Conservation (phyloP, 768 basidiomycete species). For the Auricularia heimuer region DNA sequence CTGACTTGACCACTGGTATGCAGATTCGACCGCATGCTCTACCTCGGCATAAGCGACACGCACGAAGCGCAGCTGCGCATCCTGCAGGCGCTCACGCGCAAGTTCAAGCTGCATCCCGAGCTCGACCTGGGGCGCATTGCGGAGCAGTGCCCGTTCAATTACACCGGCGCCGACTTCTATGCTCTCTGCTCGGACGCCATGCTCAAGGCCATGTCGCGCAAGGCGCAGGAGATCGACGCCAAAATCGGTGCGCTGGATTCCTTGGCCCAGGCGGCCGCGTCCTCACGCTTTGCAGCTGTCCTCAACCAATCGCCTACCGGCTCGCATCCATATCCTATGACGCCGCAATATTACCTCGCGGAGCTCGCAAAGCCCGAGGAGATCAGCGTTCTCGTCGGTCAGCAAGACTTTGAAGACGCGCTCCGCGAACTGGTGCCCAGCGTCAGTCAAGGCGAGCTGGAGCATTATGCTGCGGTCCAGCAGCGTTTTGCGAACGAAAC, state of each 20-base stretch:
- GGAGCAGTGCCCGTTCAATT: slow-evolving; percentile 77
- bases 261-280: too few species aligned
- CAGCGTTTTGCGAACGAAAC: slow-evolving; percentile 46
- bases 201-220: slow-evolving; percentile 87
- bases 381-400: slow-evolving; percentile 62
- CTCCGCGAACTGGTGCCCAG: slow-evolving; percentile 65
- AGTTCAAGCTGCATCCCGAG: slow-evolving; percentile 70
- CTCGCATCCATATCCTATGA: slow-evolving; percentile 56
- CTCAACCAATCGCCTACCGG: slow-evolving; percentile 38
- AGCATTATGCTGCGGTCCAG: slow-evolving; percentile 69
- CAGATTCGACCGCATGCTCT: slow-evolving; percentile 95
- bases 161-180: slow-evolving; percentile 97
- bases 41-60: slow-evolving; percentile 83
- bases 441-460: slow-evolving; percentile 78
- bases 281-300: slow-evolving; percentile 13
- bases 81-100: slow-evolving; percentile 81
- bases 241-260: slow-evolving; percentile 47
- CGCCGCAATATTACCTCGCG: slow-evolving; percentile 82
- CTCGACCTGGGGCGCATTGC: slow-evolving; percentile 58
- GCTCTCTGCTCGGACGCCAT: slow-evolving; percentile 95
- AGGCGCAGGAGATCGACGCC: slow-evolving; percentile 67
- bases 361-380: slow-evolving; percentile 68
- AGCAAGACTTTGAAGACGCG: slow-evolving; percentile 68
- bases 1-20: background rate
- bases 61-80: slow-evolving; percentile 81